Conservation (phyloP, 2,329 filamentous ascomycete genomes). For the Trichoderma lentiforme region DNA sequence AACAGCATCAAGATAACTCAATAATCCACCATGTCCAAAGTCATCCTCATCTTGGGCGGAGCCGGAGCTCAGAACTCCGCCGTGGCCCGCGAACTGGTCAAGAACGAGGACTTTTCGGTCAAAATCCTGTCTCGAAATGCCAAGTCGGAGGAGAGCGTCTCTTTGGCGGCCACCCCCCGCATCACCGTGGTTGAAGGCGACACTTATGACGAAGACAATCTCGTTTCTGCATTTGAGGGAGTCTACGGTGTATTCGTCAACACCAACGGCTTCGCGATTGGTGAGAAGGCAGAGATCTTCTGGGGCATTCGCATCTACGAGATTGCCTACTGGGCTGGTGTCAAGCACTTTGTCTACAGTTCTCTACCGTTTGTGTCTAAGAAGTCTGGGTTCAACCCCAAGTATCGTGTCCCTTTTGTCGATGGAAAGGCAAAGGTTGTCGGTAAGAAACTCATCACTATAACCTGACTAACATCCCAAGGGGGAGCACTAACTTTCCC, state of each 20-base stretch:
- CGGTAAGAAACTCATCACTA: background rate
- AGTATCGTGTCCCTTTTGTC: conserved; percentile 15
- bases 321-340: conserved; percentile 13
- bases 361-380: conserved; percentile 18
- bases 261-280: conserved; percentile 21
- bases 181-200: conserved; percentile 16
- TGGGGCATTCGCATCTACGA: conserved; percentile 23
- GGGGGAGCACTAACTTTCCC: background rate
- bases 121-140: background rate
- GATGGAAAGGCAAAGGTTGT: conserved; percentile 18
- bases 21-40: background rate
- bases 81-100: background rate
- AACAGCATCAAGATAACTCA: background rate
- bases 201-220: conserved; percentile 17
- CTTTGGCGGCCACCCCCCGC: conserved; percentile 1
- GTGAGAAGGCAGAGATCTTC: conserved; percentile 20
- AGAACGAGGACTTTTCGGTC: background rate
- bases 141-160: background rate
- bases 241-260: conserved; percentile 19
- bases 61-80: background rate
- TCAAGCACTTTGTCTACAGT: conserved; percentile 19
- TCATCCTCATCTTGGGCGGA: conserved; percentile 10
- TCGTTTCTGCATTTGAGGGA: conserved; percentile 11
- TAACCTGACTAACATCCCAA: too few species aligned
- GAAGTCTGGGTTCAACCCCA: conserved; percentile 15